Percentiles rank a stretch among this genome's conserved stretches.
Conservation (phyloP, 495 filamentous ascomycete genomes). For the Tuber indicum region DNA sequence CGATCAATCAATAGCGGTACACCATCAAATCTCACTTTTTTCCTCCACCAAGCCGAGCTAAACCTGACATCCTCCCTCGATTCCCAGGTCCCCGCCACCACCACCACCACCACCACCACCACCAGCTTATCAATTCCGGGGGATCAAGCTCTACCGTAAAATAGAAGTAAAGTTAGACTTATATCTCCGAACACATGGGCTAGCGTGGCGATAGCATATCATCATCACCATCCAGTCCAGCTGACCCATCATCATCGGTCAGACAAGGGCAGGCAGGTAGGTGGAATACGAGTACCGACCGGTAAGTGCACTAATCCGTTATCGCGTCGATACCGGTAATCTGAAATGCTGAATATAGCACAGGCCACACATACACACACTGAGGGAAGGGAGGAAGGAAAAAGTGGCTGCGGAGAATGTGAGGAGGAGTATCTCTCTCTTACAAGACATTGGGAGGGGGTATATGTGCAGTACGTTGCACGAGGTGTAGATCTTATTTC, state of each 20-base stretch:
- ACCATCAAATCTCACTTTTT: not conserved
- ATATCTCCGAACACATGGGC: not conserved
- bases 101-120: not conserved
- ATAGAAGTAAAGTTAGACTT: not conserved
- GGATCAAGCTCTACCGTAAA: not conserved
- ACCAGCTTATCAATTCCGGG: not conserved
- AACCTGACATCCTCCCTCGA: not conserved
- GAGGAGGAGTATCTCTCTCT: not conserved
- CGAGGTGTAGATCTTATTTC: not conserved
- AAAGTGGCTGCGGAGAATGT: not conserved
- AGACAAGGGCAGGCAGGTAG: not conserved
- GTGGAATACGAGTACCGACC: not conserved
- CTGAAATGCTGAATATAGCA: not conserved
- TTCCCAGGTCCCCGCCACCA: not conserved
- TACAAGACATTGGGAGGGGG: not conserved
- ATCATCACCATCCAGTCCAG: not conserved
- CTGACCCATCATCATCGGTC: not conserved
- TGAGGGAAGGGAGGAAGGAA: not conserved
- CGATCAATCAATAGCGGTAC: not conserved
- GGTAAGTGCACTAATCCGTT: not conserved
- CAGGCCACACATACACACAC: not conserved
- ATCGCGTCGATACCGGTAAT: not conserved
- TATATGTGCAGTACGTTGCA: not conserved
- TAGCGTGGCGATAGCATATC: not conserved
- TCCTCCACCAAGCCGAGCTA: not conserved